Percentiles rank a stretch among this genome's conserved stretches.
Conservation (phyloP, 2,329 filamentous ascomycete species). For the Pseudocercospora musae region DNA sequence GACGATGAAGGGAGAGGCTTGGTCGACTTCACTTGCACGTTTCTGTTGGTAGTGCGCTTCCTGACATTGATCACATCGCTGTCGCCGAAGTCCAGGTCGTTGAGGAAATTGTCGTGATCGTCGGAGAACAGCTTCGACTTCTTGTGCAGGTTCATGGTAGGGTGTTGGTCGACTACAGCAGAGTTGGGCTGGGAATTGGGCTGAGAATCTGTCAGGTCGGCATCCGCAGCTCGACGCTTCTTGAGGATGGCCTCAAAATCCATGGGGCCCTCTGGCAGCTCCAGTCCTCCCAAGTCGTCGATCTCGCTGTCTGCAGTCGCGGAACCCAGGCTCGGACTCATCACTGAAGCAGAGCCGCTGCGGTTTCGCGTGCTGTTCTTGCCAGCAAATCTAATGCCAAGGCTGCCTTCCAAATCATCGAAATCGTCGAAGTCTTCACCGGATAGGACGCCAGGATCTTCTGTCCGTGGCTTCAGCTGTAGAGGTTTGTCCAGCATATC, state of each 20-base stretch:
- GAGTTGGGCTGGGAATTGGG: conserved; percentile 31
- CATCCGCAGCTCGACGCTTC: conserved; percentile 58
- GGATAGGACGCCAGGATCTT: conserved; percentile 32
- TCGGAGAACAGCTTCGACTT: conserved; percentile 34
- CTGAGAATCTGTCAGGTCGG: conserved; percentile 35
- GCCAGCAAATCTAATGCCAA: conserved; percentile 85
- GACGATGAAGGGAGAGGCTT: conserved; percentile 64
- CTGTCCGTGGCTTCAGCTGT: conserved; percentile 40
- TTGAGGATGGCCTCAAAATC: conserved; percentile 77
- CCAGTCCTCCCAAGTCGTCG: conserved; percentile 83
- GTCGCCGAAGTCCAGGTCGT: conserved; percentile 81
- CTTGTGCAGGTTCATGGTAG: conserved; percentile 37
- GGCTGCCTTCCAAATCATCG: conserved; percentile 89
- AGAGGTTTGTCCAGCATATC: conserved; percentile 44
- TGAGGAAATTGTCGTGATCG: conserved; percentile 71
- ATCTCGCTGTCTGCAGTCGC: conserved; percentile 94
- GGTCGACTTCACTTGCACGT: conserved; percentile 79
- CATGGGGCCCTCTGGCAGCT: conserved; percentile 78
- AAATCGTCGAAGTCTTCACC: conserved; percentile 64
- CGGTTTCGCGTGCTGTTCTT: conserved; percentile 69
- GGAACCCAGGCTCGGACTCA: conserved; percentile 90
- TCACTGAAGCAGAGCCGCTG: conserved; percentile 81
- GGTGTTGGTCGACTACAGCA: conserved; percentile 34
- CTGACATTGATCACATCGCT: conserved; percentile 71
- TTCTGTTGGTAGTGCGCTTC: conserved; percentile 83